These are phyloP conservation scores for Cicer cuneatum DNA, from an alignment of 306 rosid species.

Conservation along the genomic window DNA sequence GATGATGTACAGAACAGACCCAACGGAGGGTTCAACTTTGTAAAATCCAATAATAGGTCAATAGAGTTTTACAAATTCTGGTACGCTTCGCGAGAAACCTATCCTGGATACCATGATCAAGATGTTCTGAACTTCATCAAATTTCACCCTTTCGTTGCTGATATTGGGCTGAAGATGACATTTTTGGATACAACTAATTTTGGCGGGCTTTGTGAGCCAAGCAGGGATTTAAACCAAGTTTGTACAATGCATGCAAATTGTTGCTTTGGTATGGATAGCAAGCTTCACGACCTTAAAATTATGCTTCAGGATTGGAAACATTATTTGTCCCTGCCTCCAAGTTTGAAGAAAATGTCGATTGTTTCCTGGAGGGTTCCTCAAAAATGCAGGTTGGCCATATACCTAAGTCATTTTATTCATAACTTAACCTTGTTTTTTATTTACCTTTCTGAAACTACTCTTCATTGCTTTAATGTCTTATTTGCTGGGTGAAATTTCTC, in stretches of 20 bases:
- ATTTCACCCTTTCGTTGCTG: conserved; percentile 60
- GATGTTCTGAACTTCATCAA: conserved; percentile 93
- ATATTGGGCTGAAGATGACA: conserved; percentile 69
- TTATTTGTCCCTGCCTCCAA: conserved; percentile 74
- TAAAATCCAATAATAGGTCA: conserved; percentile 82
- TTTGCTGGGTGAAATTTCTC: conserved; percentile 40
- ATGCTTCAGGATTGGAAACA: conserved; percentile 90
- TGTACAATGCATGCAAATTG: conserved; percentile 99
- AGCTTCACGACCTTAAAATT: conserved; percentile 85
- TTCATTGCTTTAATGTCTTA: conserved; percentile 16
- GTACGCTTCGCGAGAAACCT: conserved; percentile 75
- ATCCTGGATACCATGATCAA: conserved; percentile 92
- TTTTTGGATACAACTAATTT: conserved; percentile 89
- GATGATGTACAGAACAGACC: conserved; percentile 74
- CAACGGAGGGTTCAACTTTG: conserved; percentile 93
- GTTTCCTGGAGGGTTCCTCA: conserved; percentile 90
- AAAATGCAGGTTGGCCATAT: conserved; percentile 69
- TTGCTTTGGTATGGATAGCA: conserved; percentile 81
- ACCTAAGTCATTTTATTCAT: conserved; percentile 21
- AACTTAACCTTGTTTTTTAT: conserved; percentile 27
- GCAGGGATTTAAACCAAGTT: conserved; percentile 87
- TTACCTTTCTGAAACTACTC: conserved; percentile 39
- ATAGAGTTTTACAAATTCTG: conserved; percentile 86
- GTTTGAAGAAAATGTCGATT: conserved; percentile 60
- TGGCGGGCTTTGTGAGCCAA: conserved; percentile 97